Conservation (phyloP, 2,329 filamentous ascomycete species). For the Fusarium kyushuense region DNA sequence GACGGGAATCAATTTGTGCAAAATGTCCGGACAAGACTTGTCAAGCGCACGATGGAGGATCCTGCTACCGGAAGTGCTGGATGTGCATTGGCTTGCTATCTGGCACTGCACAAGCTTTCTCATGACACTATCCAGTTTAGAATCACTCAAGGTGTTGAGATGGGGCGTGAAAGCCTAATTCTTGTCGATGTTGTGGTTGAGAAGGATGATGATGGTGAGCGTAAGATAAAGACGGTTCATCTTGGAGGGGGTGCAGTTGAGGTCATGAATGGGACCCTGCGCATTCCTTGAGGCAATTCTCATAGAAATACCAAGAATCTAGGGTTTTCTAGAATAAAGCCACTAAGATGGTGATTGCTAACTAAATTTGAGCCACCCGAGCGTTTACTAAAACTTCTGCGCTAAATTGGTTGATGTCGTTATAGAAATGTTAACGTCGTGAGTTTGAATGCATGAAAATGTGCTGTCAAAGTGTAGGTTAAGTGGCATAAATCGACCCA, state of each 20-base stretch:
- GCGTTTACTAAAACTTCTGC: too few species aligned
- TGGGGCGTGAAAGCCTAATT: constrained; percentile 68
- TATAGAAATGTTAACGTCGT: too few species aligned
- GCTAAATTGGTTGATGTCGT: too few species aligned
- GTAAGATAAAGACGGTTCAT: constrained; percentile 15
- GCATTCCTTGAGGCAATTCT: too few species aligned
- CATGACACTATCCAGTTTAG: constrained; percentile 55
- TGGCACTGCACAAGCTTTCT: constrained; percentile 56
- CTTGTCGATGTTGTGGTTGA: constrained; percentile 56
- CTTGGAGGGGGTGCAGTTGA: constrained; percentile 22
- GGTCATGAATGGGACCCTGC: constrained; percentile 16
- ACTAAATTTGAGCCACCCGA: too few species aligned
- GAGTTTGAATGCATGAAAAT: too few species aligned
- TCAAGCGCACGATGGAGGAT: constrained; percentile 65
- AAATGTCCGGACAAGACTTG: constrained; percentile 69
- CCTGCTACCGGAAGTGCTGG: constrained; percentile 73
- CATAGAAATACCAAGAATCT: too few species aligned
- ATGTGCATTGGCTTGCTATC: constrained; percentile 65
- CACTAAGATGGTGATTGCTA: too few species aligned
- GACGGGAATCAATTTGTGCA: constrained; percentile 43
- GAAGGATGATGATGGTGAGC: not conserved
- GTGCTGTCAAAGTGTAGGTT: too few species aligned
- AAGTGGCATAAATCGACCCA: too few species aligned
- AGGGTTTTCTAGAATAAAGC: too few species aligned
- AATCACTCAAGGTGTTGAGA: constrained; percentile 74